Evolutionary conservation across 2,329 filamentous ascomycete genomes (phyloP).

Genomic region (Trichoderma sp.): DNA sequence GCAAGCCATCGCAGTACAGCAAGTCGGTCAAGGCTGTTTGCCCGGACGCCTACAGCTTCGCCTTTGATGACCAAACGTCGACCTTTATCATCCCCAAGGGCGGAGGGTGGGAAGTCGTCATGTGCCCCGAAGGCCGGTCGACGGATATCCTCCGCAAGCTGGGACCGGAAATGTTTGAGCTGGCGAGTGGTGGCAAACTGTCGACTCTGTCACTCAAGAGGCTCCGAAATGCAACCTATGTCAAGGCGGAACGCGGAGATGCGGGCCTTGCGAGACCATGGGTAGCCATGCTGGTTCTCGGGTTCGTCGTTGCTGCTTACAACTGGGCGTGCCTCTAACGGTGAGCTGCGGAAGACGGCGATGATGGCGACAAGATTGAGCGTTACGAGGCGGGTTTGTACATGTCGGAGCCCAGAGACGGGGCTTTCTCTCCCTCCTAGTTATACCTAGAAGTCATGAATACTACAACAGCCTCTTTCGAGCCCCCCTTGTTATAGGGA

Average conservation of each 20-base stretch:
- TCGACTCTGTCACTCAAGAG: constrained; percentile 39
- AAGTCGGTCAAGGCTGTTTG: constrained; percentile 72
- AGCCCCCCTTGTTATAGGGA: neutral
- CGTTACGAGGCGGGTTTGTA: neutral
- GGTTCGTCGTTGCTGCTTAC: neutral
- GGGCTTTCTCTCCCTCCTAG: neutral
- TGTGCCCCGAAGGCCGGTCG: constrained; percentile 68
- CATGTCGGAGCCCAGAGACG: neutral
- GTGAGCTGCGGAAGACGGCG: neutral
- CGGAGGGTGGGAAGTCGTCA: constrained; percentile 76
- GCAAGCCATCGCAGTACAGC: constrained; percentile 69
- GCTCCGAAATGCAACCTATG: constrained; percentile 42
- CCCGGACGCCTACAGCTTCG: constrained; percentile 82
- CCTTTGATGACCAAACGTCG: constrained; percentile 61
- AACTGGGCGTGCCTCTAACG: neutral
- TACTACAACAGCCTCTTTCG: neutral
- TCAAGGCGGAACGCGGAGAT: constrained; percentile 38
- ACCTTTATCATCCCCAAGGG: constrained; percentile 67
- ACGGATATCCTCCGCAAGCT: constrained; percentile 61
- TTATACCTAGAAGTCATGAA: neutral
- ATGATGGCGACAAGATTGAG: neutral
- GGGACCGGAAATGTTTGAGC: constrained; percentile 50
- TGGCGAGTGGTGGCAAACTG: constrained; percentile 49
- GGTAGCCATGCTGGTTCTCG: constrained; percentile 25
- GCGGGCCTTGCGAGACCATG: constrained; percentile 33